Conservation (phyloP, 2,329 filamentous ascomycete genomes). For the Penicillium glabrum region DNA sequence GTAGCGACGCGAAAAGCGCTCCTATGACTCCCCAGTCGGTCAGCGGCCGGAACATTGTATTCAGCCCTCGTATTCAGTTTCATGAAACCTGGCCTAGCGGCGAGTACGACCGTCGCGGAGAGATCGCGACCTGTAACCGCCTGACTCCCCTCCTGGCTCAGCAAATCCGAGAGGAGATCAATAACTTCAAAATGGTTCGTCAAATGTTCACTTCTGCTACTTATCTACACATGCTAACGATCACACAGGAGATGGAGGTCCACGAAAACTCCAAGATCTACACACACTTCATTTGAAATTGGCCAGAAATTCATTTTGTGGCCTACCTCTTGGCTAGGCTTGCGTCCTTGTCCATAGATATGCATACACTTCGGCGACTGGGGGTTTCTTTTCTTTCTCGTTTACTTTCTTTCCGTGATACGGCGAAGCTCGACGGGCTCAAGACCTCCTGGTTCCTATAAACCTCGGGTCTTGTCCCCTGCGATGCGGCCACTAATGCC, state of each 20-base stretch:
- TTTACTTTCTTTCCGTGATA: neutral
- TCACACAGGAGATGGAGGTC: conserved; percentile 93
- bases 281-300: conserved; percentile 94
- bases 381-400: conserved; percentile 11
- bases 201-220: neutral
- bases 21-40: conserved; percentile 68
- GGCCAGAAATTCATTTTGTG: conserved; percentile 27
- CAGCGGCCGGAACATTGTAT: conserved; percentile 59
- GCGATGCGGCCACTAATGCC: neutral
- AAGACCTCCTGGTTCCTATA: neutral
- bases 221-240: conserved; percentile 33
- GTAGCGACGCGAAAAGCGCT: conserved; percentile 74
- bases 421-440: neutral
- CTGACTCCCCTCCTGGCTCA: conserved; percentile 95
- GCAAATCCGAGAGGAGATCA: conserved; percentile 99
- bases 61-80: conserved; percentile 91
- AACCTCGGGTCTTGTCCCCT: neutral
- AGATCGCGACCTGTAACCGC: conserved; percentile 96
- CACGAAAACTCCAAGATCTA: conserved; percentile 99
- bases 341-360: conserved; percentile 27
- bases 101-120: conserved; percentile 93
- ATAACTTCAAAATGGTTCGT: conserved; percentile 97
- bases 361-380: conserved; percentile 25
- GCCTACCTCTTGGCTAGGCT: conserved; percentile 10
- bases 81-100: conserved; percentile 94